Evolutionary conservation across 1,139 yeast genomes (phyloP), one percentile per base, ranked within the genome.

Genomic region (Blastobotrys petasosporus): DNA sequence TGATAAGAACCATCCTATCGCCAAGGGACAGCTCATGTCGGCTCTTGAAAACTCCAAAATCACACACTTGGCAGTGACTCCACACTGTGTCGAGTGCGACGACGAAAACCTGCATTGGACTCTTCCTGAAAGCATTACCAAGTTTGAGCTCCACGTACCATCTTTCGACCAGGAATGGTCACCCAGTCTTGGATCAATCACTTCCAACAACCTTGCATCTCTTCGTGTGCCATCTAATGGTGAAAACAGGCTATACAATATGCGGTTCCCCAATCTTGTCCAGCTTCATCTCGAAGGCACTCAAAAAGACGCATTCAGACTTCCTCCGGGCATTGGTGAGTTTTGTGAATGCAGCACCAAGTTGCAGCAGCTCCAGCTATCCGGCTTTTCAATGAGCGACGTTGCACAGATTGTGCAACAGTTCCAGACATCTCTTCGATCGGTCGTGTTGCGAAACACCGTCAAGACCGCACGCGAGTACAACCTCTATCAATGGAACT

Each of bases 241-340:
- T 12, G 47, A 44, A 20, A 44, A 44, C 31, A 37, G 47, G 11
- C 33, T 44, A 12, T 44, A 44, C 31, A 39, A 40, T 13, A 44
- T 44, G 47, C 36, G 47, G 34, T 44, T 44, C 32, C 47, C 44
- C 23, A 44, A 39, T 30, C 43, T 44, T n/a, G 16, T 11, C 9
- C 47, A 44, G 31, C 23, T 44, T 37, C 47, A 44, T 31, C 32
- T 44, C 16, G 44, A 44, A 16, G 47, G 47, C n/a, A 44, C 47
- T 17, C 11, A 15, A 8, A 37, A 36, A 29, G 47, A 44, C 28
- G 47, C 47, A 4, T 44, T 44, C 30, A 38, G 37, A 20, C 40
- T 44, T 8, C 47, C 47, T 6, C 37, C 31, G 17, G 47, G 47
- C 2, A 36, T 44, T 17, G 30, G 37, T 8, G 7, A 15, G 17